Percentiles rank a stretch among this genome's conserved stretches.
These are phyloP conservation scores for Vigna radiata DNA, from an alignment of 306 rosid genomes.

Conservation along the genomic window DNA sequence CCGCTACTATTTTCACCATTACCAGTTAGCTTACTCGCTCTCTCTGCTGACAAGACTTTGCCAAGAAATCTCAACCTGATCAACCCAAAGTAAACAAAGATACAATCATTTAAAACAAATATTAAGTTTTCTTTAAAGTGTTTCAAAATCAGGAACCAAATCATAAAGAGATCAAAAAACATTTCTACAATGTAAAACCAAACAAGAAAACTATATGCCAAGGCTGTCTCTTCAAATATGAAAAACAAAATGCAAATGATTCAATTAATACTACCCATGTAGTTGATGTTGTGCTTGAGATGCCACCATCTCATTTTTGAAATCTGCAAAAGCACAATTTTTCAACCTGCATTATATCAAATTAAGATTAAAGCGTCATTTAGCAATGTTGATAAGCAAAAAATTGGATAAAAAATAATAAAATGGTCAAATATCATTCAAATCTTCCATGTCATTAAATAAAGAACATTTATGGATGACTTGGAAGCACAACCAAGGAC, in stretches of 20 bases:
- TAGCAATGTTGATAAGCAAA: neutral
- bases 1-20: constrained; percentile 40
- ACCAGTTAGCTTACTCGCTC: constrained; percentile 59
- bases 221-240: neutral
- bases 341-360: constrained; percentile 58
- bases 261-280: constrained; percentile 61
- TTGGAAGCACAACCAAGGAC: constrained; percentile 13
- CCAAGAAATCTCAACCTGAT: constrained; percentile 85
- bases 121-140: neutral
- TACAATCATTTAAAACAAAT: constrained; percentile 22
- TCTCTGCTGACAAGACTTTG: constrained; percentile 80
- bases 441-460: constrained; percentile 15
- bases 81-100: constrained; percentile 38
- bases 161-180: constrained; percentile 6
- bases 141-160: constrained; percentile 17
- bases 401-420: neutral
- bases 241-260: neutral
- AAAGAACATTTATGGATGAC: neutral
- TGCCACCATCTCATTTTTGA: constrained; percentile 70
- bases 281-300: constrained; percentile 78
- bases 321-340: constrained; percentile 83
- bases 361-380: neutral
- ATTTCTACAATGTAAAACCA: neutral
- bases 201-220: neutral
- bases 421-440: neutral